Evolutionary conservation across 805 yeast genomes (phyloP), one percentile per base, ranked within the genome.

Genomic region (Metschnikowia orientalis): DNA sequence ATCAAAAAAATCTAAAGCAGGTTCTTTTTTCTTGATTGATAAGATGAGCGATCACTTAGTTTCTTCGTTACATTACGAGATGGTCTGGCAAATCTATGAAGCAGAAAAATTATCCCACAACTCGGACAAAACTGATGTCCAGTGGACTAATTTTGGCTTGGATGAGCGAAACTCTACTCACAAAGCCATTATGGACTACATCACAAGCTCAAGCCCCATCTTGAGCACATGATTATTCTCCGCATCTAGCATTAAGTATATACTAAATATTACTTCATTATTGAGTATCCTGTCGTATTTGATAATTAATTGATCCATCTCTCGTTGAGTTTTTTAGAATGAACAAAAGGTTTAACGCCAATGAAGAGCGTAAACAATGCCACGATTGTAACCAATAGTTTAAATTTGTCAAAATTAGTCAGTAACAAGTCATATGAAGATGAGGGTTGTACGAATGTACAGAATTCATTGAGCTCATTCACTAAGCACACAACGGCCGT

Each of bases 381-480:
- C 0, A 59, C 56, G 3, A 89, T 69, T 1, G 95, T 84, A 5
- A 67, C 41, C 5, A 81, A 28, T 26, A 90, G 69, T 45, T 77
- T 80, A 9, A 63, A 51, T 49, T 76, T 81, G 47, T 81, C 86
- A 52, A 92, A 92, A 32, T 69, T 67, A 18, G 69, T 60, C 16
- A 79, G 73, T 54, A 90, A 67, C 31, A 75, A 66, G 59, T 90
- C 98, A 58, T 85, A 89, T 23, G 86, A 84, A 26, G 75, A 74
- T 0, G 96, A 85, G 1, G 97, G 96, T 31, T 81, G 73, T 11
- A 83, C 69, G 36, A 77, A 67, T 0, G 94, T 80, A 50, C 89
- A 84, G 61, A 84, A 89, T 5, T 82, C 54, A 51, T 86, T 94
- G 28, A 68, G 57, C 18, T 50, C 40, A 12, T 81, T 85, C 27